Conservation (phyloP, 2,329 filamentous ascomycete genomes). For the Fusarium palustre region DNA sequence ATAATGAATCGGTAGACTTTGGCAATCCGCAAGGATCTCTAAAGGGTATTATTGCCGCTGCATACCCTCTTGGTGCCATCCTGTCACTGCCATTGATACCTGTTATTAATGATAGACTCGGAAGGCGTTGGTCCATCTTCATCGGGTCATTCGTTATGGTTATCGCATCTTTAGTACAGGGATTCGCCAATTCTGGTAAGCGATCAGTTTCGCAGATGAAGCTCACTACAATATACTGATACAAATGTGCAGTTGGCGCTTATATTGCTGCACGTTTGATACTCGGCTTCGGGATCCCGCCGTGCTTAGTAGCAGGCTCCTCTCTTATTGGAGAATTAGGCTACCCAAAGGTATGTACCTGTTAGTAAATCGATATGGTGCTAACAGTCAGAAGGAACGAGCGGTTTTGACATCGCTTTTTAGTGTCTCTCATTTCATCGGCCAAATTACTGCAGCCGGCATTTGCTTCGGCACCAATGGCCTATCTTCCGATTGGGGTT, state of each 20-base stretch:
- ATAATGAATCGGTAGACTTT: constrained; percentile 30
- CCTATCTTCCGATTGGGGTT: constrained; percentile 23
- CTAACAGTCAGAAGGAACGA: neutral
- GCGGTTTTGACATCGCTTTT: constrained; percentile 10
- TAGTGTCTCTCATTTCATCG: constrained; percentile 5
- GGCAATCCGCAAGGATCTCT: constrained; percentile 49
- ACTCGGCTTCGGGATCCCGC: constrained; percentile 62
- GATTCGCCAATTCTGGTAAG: neutral
- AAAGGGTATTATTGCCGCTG: constrained; percentile 52
- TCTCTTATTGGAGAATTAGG: neutral
- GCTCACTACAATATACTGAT: no score
- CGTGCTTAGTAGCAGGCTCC: neutral
- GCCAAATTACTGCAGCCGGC: constrained; percentile 23
- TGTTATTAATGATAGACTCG: constrained; percentile 46
- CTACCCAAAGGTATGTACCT: neutral
- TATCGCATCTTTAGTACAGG: constrained; percentile 14
- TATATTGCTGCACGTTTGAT: constrained; percentile 64
- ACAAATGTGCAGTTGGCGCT: constrained; percentile 42
- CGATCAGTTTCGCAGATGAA: no score
- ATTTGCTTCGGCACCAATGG: constrained; percentile 30
- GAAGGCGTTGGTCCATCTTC: constrained; percentile 47
- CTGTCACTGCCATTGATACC: constrained; percentile 47
- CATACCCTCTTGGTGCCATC: constrained; percentile 61
- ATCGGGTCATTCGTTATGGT: constrained; percentile 39
- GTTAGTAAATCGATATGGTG: no score